A percentile compares a stretch with the other conserved stretches of the same genome.
Conservation (phyloP, 106 monocot species). For the Agapanthus africanus region DNA sequence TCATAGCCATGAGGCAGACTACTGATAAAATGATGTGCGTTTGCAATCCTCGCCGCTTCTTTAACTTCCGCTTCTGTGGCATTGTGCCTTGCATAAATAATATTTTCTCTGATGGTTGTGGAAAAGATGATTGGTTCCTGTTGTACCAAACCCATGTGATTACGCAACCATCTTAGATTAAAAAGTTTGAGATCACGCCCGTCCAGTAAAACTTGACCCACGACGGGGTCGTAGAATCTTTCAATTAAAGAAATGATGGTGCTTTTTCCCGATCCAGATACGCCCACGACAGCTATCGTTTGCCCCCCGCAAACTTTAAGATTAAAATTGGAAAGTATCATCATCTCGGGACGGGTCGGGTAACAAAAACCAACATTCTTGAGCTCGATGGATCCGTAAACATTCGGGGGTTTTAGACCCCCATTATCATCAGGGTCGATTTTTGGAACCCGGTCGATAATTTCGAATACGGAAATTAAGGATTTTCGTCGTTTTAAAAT, state of each 20-base stretch:
- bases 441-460: conserved; percentile 78
- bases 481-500: conserved; percentile 80
- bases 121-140: conserved; percentile 98
- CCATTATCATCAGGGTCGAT: conserved; percentile 90
- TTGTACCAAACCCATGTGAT: conserved; percentile 91
- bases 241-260: conserved; percentile 93
- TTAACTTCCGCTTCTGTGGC: conserved; percentile 93
- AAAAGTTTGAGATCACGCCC: conserved; percentile 84
- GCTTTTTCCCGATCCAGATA: conserved; percentile 97
- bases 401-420: conserved; percentile 83
- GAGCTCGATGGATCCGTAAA: conserved; percentile 88
- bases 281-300: conserved; percentile 91
- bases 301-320: conserved; percentile 87
- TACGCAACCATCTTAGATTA: conserved; percentile 88
- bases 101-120: conserved; percentile 95
- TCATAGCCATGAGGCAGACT: conserved; percentile 97
- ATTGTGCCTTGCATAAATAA: conserved; percentile 95
- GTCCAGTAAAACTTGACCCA: conserved; percentile 79
- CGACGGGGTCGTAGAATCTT: conserved; percentile 88
- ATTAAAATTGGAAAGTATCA: conserved; percentile 86
- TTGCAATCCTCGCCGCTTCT: conserved; percentile 97
- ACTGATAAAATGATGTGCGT: conserved; percentile 99
- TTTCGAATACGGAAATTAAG: conserved; percentile 83
- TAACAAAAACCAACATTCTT: conserved; percentile 81
- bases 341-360: conserved; percentile 66